Evolutionary conservation across 495 filamentous ascomycete genomes (phyloP), one percentile per base, ranked within the genome.

Genomic region (Oidiodendron maius): DNA sequence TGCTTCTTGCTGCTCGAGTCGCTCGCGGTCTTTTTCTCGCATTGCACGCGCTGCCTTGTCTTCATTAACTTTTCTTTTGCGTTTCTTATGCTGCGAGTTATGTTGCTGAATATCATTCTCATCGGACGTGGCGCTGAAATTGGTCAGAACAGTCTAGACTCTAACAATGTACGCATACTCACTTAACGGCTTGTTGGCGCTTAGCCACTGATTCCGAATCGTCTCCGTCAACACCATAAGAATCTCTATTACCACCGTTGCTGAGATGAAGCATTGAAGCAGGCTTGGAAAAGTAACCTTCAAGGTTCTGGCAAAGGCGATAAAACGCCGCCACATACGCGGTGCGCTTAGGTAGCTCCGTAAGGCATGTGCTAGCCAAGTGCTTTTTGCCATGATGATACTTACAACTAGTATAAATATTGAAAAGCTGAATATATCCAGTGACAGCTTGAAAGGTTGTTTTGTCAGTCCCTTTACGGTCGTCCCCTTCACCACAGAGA

Each of bases 1-100:
- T 24, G 64, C 55, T n/a, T 72, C 70, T 48, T 79, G 70, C 38
- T 75, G 63, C 34, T 63, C 51, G 21, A 70, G 48, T 26, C 76
- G 67, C 25, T 60, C 55, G 22, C 70, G 59, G 50, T 75, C 74
- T 17, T 52, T 61, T 21, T 70, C 60, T 51, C 82, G 70, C 12
- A 74, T 61, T 6, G 63, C 60, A 40, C 70, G 62, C 9, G 74
- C 74, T 18, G 68, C 58, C 58, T 35, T 30, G 48, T 74, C 60
- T 4, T 76, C 76, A 36, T 66, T 51, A 2, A 76, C 53, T 1
- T 56, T 60, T 48, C 65, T 69, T 51, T 76, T 81, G 35, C 73
- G 65, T 51, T 74, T 73, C 15, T 71, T 74, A 20, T 37, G 42
- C 18, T 41, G 46, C 17, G 58, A 46, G n/a, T 39, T 40, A 9